Percentiles rank a stretch among this genome's conserved stretches.
phyloP scores from a whole-genome alignment of 2,329 filamentous ascomycete species.

The Colletotrichum acutatum region DNA sequence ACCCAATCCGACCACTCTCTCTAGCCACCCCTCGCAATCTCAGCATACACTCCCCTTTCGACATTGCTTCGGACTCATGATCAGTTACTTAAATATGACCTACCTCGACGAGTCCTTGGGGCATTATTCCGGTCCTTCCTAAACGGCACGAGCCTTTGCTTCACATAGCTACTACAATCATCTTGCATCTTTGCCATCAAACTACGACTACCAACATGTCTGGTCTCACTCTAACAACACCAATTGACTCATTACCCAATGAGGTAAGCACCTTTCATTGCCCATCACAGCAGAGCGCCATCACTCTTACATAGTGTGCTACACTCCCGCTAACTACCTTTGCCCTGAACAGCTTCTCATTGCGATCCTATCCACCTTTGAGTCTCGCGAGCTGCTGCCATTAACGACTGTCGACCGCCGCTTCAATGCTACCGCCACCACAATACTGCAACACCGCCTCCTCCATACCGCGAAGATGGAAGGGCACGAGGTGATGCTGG shows the following conservation, averaged over 20 bases:
- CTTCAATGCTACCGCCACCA: conserved; percentile 71
- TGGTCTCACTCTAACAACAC: neutral
- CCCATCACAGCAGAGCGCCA: neutral
- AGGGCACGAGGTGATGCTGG: conserved; percentile 76
- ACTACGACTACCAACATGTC: conserved; percentile 23
- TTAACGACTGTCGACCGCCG: conserved; percentile 69
- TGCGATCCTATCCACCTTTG: conserved; percentile 59
- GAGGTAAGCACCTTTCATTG: conserved; percentile 40
- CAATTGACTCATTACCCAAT: conserved; percentile 47
- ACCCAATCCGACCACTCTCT: neutral
- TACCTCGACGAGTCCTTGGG: neutral
- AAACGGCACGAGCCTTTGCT: conserved; percentile 12
- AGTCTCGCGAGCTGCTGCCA: conserved; percentile 63
- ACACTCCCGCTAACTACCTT: neutral
- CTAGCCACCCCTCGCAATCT: conserved; percentile 5
- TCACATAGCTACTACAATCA: neutral
- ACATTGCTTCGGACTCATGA: neutral
- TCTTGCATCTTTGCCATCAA: conserved; percentile 20
- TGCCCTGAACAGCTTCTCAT: conserved; percentile 58
- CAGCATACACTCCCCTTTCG: neutral
- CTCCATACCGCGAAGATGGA: conserved; percentile 66
- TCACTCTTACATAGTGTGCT: neutral
- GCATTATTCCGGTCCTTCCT: conserved; percentile 1
- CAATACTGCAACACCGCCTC: conserved; percentile 73
- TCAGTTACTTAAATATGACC: conserved; percentile 24